phyloP scores from a whole-genome alignment of 495 filamentous ascomycete species.

The Hypoxylon rickii region DNA sequence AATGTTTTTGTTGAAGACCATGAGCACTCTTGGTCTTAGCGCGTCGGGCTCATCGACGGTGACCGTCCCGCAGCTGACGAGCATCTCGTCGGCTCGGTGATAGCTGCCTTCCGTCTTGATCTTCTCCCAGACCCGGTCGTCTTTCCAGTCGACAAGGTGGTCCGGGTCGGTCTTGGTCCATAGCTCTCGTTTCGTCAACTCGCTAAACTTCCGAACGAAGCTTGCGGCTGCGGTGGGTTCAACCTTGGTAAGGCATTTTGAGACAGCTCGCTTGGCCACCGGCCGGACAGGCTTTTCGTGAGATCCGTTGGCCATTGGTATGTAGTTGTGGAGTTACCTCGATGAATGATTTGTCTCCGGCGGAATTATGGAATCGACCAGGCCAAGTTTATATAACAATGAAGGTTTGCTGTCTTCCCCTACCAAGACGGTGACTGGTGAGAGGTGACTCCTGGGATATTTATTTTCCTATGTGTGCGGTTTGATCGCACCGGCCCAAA shows the following conservation, averaged over 20 bases:
- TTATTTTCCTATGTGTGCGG: not conserved
- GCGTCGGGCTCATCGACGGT: slow-evolving; percentile 43
- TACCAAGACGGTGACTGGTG: no score
- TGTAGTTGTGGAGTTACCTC: no score
- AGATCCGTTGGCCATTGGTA: slow-evolving; percentile 23
- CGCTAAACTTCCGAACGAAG: slow-evolving; percentile 28
- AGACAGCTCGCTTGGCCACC: slow-evolving; percentile 11
- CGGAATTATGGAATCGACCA: not conserved
- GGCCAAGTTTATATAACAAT: not conserved
- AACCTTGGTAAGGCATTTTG: slow-evolving; percentile 9
- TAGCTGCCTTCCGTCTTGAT: slow-evolving; percentile 33
- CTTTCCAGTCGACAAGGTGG: slow-evolving; percentile 31
- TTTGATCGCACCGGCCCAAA: slow-evolving; percentile 8
- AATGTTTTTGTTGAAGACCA: slow-evolving; percentile 49
- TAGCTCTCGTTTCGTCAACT: slow-evolving; percentile 26
- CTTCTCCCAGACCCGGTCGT: slow-evolving; percentile 38
- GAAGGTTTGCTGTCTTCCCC: no score
- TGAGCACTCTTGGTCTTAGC: slow-evolving; percentile 37
- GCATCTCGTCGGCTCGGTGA: slow-evolving; percentile 44
- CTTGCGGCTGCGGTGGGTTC: slow-evolving; percentile 16
- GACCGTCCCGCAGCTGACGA: slow-evolving; percentile 53
- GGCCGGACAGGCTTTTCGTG: slow-evolving; percentile 19
- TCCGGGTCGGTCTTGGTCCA: slow-evolving; percentile 29
- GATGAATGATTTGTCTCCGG: not conserved
- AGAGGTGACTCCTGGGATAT: not conserved